Base-by-base conservation (phyloP, 257 asterid genomes). In the Plantago major region DNA sequence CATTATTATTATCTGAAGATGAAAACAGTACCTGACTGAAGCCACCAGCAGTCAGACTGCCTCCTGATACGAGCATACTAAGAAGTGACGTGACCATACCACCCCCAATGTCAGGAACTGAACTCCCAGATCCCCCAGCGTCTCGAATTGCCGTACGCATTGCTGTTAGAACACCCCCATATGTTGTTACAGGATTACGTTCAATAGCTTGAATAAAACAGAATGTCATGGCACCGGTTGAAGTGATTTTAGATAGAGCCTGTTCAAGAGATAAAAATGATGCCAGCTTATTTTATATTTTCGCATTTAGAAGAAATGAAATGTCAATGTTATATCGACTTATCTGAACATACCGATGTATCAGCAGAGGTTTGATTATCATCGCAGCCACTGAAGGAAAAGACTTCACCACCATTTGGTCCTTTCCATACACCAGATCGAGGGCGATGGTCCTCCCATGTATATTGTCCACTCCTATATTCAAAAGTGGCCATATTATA, bases 371-470 rank as follows among this genome's bases (percentile, higher is more conserved):
- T 86, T 74, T 92, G 97, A 74, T 92, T 60, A 69, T 89, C 97
- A 73, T 89, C 99, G 73, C 97, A 92, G 37, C 95, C 99, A 55
- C 99, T 92, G 70, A 92, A 88, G 70, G 97, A 92, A 64, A 84
- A 71, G 64, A 71, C 99, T 80, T 88, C 95, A 55, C 97, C 99
- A 30, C 99, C 97, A 48, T 65, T 89, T 55, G 99, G 67, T 68
- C 97, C 96, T 81, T 89, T 92, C 89, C 85, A 86, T 26, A 80
- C 81, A 48, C 97, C 96, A 19, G 97, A 89, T 67, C 84, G 84
- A 66, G 97, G 96, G 53, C 95, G 90, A 75, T 89, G 99, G 82
- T 92, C 99, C 82, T 92, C 99, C 99, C 97, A 92, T 38, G 56
- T 55, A 76, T 89, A 88, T 37, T 82, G 88, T 18, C 99, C 97